Percentiles rank a stretch among this genome's conserved stretches.
Evolutionary conservation across 192 early-diverging fungal genomes (phyloP).

Genomic region (Dissophora globulifera): DNA sequence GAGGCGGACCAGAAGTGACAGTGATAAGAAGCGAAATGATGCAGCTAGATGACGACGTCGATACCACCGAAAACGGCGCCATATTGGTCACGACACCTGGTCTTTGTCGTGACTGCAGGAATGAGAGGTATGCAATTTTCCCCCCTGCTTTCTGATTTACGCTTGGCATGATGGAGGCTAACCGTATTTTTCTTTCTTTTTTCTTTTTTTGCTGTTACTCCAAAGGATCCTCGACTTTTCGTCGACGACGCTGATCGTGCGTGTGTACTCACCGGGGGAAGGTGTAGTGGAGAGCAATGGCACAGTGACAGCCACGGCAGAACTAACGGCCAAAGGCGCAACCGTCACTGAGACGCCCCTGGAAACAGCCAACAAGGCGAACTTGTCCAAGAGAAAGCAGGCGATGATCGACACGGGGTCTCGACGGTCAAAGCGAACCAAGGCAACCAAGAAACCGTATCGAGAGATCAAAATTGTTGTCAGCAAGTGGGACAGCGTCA

Average conservation of each 20-base stretch:
- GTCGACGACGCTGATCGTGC: constrained; percentile 3
- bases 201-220: background rate
- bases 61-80: too few relatives aligned
- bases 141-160: too few relatives aligned
- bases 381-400: constrained; percentile 17
- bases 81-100: too few relatives aligned
- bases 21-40: background rate
- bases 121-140: too few relatives aligned
- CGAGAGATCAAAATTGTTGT: constrained; percentile 13
- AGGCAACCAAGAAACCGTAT: constrained; percentile 9
- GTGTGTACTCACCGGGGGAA: constrained; percentile 6
- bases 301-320: background rate
- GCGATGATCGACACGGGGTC: background rate
- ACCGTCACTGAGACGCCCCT: too few relatives aligned
- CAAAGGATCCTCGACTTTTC: constrained; percentile 27
- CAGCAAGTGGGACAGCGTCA: constrained; percentile 30
- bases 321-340: too few relatives aligned
- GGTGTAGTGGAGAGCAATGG: background rate
- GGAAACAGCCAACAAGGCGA: too few relatives aligned
- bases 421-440: constrained; percentile 26
- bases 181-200: too few relatives aligned
- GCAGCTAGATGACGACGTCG: background rate
- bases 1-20: constrained; percentile 11
- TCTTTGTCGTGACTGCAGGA: constrained; percentile 13
- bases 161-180: too few relatives aligned